Evolutionary conservation across 176 grass and related monocot species (phyloP), one percentile per base, ranked within the genome.

Genomic region (Bolboschoenus planiculmis): DNA sequence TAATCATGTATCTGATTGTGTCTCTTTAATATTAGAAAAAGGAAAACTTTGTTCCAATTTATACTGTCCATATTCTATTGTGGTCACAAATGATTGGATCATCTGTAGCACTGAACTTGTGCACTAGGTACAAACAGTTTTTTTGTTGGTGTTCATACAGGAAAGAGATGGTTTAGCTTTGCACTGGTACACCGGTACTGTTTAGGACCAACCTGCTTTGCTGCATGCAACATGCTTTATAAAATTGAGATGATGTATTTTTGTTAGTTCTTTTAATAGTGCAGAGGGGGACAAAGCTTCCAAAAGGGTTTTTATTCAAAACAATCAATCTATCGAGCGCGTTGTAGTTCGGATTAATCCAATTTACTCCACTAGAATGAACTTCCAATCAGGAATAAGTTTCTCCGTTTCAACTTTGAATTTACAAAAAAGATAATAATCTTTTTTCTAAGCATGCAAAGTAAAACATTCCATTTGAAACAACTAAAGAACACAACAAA

Each of bases 11-110:
- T 20, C 40, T 53, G 46, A 53, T 77, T 77, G 46, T 33, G 15
- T 70, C 35, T 21, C 58, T 31, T 77, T 77, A 77, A 33, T 77
- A 77, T 77, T 53, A 77, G 26, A 77, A 20, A 34, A 51, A 8
- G 7, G 42, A 14, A 53, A 77, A 77, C 20, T 26, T 53, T 53
- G 26, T 77, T 20, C 72, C 72, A 31, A 77, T 77, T 53, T 53
- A 3, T 4, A 31, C 0, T 77, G 13, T 33, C 20, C 15, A 76
- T 76, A 42, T 43, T 23, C 8, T 26, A 40, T 39, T 43, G 36
- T 70, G 8, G 36, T 43, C 4, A 42, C 18, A 71, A 24, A 4
- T 24, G 13, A 44, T 48, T 24, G 13, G 43, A 0, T n/a, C 11
- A 50, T 29, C 43, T 75, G 43, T 10, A 27, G 3, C 24, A 48